Conservation (phyloP, 2,329 filamentous ascomycete genomes). For the Fusarium sp. region DNA sequence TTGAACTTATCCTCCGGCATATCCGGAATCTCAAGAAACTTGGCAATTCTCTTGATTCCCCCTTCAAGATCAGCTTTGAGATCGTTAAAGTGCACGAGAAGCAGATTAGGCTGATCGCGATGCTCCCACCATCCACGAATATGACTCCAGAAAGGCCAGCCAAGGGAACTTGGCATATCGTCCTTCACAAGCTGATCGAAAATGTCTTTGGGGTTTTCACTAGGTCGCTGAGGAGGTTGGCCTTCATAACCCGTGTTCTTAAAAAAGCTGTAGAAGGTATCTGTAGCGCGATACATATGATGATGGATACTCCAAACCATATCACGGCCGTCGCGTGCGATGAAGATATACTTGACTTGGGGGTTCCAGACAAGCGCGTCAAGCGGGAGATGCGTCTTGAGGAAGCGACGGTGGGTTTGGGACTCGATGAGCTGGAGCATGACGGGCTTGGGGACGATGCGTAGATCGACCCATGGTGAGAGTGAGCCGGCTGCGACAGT, state of each 20-base stretch:
- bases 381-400: slow-evolving; percentile 9
- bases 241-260: not conserved
- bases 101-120: not conserved
- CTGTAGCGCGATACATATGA: slow-evolving; percentile 2
- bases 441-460: not conserved
- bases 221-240: not conserved
- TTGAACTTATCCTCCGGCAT: slow-evolving; percentile 9
- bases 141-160: slow-evolving; percentile 19
- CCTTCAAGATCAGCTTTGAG: slow-evolving; percentile 4
- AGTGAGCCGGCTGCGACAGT: not conserved
- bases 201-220: not conserved
- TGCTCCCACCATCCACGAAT: slow-evolving; percentile 14
- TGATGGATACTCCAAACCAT: slow-evolving; percentile 14
- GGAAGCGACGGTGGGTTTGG: not conserved
- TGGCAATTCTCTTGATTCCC: not conserved
- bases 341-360: slow-evolving; percentile 13
- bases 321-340: slow-evolving; percentile 4
- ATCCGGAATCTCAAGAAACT: not conserved
- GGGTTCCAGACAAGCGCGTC: not conserved
- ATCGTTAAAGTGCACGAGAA: slow-evolving; percentile 9
- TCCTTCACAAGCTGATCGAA: not conserved
- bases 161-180: not conserved
- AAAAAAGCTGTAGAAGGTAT: slow-evolving; percentile 1
- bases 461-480: slow-evolving; percentile 8
- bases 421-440: slow-evolving; percentile 1